Percentiles rank a stretch among this genome's conserved stretches.
These are phyloP conservation scores for Dendrobium huoshanense DNA, from an alignment of 106 monocot species.

Conservation along the genomic window DNA sequence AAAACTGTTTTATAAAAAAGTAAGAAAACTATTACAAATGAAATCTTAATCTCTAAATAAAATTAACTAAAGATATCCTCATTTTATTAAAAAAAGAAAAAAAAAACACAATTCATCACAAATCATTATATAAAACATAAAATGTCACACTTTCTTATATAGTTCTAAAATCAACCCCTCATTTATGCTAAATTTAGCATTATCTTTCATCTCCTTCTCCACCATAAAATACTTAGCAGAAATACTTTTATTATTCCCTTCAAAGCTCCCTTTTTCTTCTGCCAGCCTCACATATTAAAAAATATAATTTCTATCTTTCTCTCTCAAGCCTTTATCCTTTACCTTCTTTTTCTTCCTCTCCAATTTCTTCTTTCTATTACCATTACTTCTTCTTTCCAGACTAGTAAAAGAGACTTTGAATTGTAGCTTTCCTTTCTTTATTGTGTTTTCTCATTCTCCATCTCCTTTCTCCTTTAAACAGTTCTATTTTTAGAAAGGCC, in stretches of 20 bases:
- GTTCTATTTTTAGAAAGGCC: not conserved
- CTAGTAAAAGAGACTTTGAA: not conserved
- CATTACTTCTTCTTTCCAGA: not conserved
- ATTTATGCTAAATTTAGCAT: slow-evolving; percentile 21
- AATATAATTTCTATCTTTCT: not conserved
- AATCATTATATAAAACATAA: no score
- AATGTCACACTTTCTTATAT: no score
- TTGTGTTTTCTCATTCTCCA: not conserved
- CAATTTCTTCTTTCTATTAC: not conserved
- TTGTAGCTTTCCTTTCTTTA: not conserved
- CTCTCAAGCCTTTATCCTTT: slow-evolving; percentile 6
- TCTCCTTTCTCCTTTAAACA: not conserved
- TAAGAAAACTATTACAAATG: no score
- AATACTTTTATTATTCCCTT: not conserved
- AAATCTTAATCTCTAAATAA: no score
- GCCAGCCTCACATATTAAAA: slow-evolving; percentile 8
- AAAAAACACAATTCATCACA: no score
- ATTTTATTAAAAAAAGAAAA: no score
- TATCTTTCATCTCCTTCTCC: slow-evolving; percentile 13
- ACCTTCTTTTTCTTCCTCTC: not conserved
- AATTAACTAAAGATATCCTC: no score
- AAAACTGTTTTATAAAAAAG: no score
- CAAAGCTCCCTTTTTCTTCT: slow-evolving; percentile 2
- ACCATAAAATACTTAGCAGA: not conserved
- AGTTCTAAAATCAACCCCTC: not conserved